A percentile compares a stretch with the other conserved stretches of the same genome.
Conservation (phyloP, 306 rosid species). For the Vigna nakashimae region DNA sequence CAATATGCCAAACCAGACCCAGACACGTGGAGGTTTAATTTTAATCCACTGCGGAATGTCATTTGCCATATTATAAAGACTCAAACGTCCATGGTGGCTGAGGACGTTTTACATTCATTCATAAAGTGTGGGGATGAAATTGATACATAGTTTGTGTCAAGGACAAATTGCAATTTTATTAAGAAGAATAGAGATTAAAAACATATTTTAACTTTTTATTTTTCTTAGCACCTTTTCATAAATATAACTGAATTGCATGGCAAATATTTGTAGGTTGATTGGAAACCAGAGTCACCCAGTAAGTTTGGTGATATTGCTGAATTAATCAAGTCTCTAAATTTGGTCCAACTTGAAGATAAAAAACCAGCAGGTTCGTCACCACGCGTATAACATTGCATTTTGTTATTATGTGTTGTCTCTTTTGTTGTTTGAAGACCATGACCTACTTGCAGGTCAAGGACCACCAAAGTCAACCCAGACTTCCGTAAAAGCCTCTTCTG, state of each 20-base stretch:
- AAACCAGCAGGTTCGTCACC: constrained; percentile 69
- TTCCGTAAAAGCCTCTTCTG: constrained; percentile 50
- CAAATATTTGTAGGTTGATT: constrained; percentile 72
- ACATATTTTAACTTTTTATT: too few relatives aligned
- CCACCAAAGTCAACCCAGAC: constrained; percentile 58
- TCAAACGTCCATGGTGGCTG: too few relatives aligned
- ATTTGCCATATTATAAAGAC: too few relatives aligned
- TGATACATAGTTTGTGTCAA: too few relatives aligned
- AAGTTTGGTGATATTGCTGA: constrained; percentile 72
- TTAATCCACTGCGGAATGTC: too few relatives aligned
- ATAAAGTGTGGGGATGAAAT: too few relatives aligned
- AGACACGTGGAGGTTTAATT: too few relatives aligned
- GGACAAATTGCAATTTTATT: too few relatives aligned
- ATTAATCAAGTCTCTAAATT: constrained; percentile 66
- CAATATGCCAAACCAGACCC: too few relatives aligned
- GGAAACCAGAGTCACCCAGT: constrained; percentile 86
- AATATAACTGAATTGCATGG: constrained; percentile 18
- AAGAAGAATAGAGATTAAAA: too few relatives aligned
- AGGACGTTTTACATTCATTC: too few relatives aligned
- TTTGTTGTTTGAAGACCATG: constrained; percentile 42
- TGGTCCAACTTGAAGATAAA: constrained; percentile 63
- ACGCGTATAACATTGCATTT: constrained; percentile 20
- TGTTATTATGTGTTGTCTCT: constrained; percentile 3
- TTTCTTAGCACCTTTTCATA: constrained; percentile 6
- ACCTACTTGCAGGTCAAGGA: constrained; percentile 64